Conservation (phyloP, 345 rosid genomes). For the Moricandia arvensis region DNA sequence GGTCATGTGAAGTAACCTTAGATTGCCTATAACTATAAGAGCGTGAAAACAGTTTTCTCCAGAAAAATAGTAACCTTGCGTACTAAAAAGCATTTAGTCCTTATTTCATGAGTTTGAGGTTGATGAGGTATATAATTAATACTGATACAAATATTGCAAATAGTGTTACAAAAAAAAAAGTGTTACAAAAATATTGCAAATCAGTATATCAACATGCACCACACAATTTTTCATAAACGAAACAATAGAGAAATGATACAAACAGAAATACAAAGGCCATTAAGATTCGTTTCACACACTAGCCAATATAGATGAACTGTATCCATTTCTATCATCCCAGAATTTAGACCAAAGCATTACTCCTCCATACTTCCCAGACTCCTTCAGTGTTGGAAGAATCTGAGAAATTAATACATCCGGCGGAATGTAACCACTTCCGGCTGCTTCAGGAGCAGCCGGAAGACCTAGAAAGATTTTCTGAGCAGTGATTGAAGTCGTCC, state of each 20-base stretch:
- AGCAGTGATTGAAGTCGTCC: constrained; percentile 48
- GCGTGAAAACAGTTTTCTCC: too few species aligned
- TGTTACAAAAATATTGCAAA: background rate
- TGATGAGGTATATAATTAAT: background rate
- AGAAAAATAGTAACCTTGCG: too few species aligned
- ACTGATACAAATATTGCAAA: background rate
- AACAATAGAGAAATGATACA: background rate
- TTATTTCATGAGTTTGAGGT: too few species aligned
- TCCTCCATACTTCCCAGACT: constrained; percentile 54
- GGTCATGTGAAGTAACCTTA: too few species aligned
- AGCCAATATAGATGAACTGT: constrained; percentile 43
- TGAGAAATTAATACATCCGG: constrained; percentile 40
- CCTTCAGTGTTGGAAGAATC: constrained; percentile 48
- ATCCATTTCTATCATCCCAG: constrained; percentile 51
- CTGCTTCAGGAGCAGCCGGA: constrained; percentile 58
- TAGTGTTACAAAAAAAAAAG: too few species aligned
- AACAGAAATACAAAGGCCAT: constrained; percentile 2
- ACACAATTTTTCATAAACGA: constrained; percentile 1
- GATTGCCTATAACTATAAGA: too few species aligned
- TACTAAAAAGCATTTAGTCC: too few species aligned
- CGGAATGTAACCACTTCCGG: constrained; percentile 57
- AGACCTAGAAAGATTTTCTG: constrained; percentile 48
- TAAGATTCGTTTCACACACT: constrained; percentile 38
- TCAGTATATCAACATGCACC: background rate
- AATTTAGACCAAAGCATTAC: constrained; percentile 66